Base-by-base conservation (phyloP, 2,329 filamentous ascomycete species). In the Pezicula rhizophila region DNA sequence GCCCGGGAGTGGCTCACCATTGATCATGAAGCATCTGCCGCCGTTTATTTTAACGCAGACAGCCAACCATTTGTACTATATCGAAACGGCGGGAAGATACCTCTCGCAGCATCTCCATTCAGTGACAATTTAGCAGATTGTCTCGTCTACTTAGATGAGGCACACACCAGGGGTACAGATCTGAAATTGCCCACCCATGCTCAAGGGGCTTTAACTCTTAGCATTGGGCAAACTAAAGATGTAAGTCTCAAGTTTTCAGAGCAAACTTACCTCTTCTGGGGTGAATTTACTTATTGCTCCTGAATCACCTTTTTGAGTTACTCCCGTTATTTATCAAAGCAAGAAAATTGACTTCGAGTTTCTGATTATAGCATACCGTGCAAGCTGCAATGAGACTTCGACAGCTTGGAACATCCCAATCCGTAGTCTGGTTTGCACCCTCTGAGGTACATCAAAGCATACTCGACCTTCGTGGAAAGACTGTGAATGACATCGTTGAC, bases 371-470 rank as follows among this genome's bases (percentile, higher is more conserved):
- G 18, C 18, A 18, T 18, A 18, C 18, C 18, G 18, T 18, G 18
- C 18, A 18, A 18, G 82, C 82, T 46, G 80, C 82, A 0, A 86
- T 87, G 82, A 68, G 83, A 50, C 63, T 87, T 0, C 71, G 84
- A 1, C 76, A 84, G 41, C 66, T 87, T 0, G 73, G 67, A 0
- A 70, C 69, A n/a, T 53, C 58, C 4, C 60, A 63, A 49, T 52
- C 60, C 1, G 42, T 62, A 8, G 45, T 46, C 0, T 60, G 64
- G 39, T 63, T 65, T 23, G 59, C 61, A 1, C 63, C 58, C 1
- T 58, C 58, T 7, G 60, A 61, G 43, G 60, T 63, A 2, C 45
- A 58, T 26, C 58, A 79, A 25, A 82, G 75, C 51, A 83, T 87
- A 28, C 55, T 76, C 0, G 76, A 82, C 18, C 18, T 48, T 45